A percentile compares a stretch with the other conserved stretches of the same genome.
phyloP scores from a whole-genome alignment of 2,329 filamentous ascomycete species.

The Torrubiellomyces zombiae region DNA sequence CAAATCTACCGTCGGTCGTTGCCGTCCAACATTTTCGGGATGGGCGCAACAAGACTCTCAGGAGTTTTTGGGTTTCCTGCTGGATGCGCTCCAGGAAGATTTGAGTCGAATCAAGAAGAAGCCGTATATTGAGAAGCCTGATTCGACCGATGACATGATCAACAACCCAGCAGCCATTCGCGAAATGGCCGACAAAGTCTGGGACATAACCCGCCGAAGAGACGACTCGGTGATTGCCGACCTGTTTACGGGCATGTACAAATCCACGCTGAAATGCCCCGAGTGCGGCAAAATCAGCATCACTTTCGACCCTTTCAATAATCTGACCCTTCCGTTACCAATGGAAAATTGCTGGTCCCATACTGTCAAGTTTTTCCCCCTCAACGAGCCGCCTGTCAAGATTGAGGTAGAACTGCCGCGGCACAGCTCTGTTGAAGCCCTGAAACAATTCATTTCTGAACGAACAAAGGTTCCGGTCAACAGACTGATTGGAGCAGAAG shows the following conservation, averaged over 20 bases:
- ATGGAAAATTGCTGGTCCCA: conserved; percentile 70
- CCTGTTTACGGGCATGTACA: conserved; percentile 94
- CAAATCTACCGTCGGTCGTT: conserved; percentile 65
- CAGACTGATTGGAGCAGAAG: conserved; percentile 63
- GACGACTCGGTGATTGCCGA: conserved; percentile 94
- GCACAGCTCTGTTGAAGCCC: conserved; percentile 46
- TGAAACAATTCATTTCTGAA: conserved; percentile 57
- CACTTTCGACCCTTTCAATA: conserved; percentile 95
- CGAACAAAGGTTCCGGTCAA: conserved; percentile 47
- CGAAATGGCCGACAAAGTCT: conserved; percentile 73
- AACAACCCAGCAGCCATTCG: conserved; percentile 64
- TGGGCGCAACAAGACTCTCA: conserved; percentile 96
- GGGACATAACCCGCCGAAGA: conserved; percentile 78
- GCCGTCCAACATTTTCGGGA: conserved; percentile 74
- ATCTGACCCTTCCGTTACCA: conserved; percentile 78
- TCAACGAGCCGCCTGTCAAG: conserved; percentile 52
- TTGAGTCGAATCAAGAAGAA: conserved; percentile 88
- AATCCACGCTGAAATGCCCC: conserved; percentile 89
- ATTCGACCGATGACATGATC: conserved; percentile 94
- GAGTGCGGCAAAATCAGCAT: conserved; percentile 90
- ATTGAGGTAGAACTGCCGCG: conserved; percentile 70
- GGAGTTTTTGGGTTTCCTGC: conserved; percentile 85
- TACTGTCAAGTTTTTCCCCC: conserved; percentile 59
- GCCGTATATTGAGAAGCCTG: conserved; percentile 92
- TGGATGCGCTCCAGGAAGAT: conserved; percentile 91